Conservation (phyloP, 1,284 basidiomycete genomes). For the Pseudozyma sp. region DNA sequence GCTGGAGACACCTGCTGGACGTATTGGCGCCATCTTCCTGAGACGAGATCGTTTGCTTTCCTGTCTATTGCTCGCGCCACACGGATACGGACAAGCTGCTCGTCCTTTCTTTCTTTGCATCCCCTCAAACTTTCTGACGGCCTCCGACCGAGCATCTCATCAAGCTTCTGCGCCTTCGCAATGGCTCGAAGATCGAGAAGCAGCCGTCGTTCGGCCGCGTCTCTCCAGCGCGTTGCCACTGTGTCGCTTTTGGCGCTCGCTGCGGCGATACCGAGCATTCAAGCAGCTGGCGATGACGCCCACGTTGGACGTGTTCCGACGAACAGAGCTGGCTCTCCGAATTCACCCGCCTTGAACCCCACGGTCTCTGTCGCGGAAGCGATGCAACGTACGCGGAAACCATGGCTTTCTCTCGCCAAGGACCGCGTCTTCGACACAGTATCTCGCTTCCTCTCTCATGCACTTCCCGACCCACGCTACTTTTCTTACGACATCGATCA, state of each 20-base stretch:
- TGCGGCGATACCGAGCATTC: constrained; percentile 14
- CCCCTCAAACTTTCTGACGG: too few species aligned
- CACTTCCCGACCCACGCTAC: constrained; percentile 44
- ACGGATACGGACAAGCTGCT: neutral
- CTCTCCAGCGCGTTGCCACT: constrained; percentile 24
- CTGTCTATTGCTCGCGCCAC: neutral
- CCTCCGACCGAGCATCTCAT: too few species aligned
- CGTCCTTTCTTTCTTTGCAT: neutral
- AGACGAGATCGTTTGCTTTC: too few species aligned
- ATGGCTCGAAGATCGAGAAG: constrained; percentile 15
- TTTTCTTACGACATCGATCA: constrained; percentile 47
- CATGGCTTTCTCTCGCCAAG: constrained; percentile 37
- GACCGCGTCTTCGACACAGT: constrained; percentile 29
- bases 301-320: neutral
- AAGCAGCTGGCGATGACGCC: neutral
- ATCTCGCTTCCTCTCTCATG: constrained; percentile 34
- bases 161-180: neutral
- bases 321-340: neutral
- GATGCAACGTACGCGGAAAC: constrained; percentile 26
- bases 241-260: constrained; percentile 26
- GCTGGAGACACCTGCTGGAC: too few species aligned
- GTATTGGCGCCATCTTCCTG: too few species aligned
- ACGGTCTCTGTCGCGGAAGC: constrained; percentile 32
- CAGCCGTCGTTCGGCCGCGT: constrained; percentile 2
- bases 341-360: constrained; percentile 18